Base-by-base conservation (phyloP, 2,329 filamentous ascomycete species). In the Aspergillus caelatus region DNA sequence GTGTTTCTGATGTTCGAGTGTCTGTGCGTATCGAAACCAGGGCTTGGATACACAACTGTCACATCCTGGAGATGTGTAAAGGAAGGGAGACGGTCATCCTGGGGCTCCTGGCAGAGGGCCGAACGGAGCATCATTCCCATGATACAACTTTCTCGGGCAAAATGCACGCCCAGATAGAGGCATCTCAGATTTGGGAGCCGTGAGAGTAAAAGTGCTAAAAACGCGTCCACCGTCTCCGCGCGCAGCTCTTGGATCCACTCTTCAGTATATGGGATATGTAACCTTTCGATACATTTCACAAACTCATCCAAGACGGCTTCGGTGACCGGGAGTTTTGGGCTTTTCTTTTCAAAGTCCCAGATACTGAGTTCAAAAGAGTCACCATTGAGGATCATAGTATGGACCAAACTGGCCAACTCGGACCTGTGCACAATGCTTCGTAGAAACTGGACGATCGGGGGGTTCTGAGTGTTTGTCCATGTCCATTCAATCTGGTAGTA, bases 171-270 rank as follows among this genome's bases (percentile, higher is more conserved):
- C 12, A 71, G 65, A 12, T 64, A 58, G 9, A 72, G 62, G 57
- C 5, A 21, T 46, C 43, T 63, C 39, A 71, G 54, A 48, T 58
- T 70, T 1, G 62, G 57, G 2, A 68, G 54, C 46, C 66, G 66
- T 34, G 66, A 56, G 53, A 71, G 52, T 19, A 72, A 48, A 32
- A 72, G 66, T 7, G 69, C 60, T 28, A 68, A 23, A 53, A 67
- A 55, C 9, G 68, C 68, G 62, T 72, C 68, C 10, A 65, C 53
- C 19, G 39, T 56, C 34, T 66, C 68, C 16, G 62, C 11, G n/a
- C 52, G 50, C 21, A 72, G 23, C 61, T 62, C 60, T 30, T 62
- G 41, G 43, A 62, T 67, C 69, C 68, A 71, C 8, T 34, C 0
- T 8, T 68, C 64, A 11, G 10, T 41, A 48, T 58, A 68, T 2